Percentiles rank a stretch among this genome's conserved stretches.
Conservation (phyloP, 441 rosid genomes). For the Euphorbia corollata region DNA sequence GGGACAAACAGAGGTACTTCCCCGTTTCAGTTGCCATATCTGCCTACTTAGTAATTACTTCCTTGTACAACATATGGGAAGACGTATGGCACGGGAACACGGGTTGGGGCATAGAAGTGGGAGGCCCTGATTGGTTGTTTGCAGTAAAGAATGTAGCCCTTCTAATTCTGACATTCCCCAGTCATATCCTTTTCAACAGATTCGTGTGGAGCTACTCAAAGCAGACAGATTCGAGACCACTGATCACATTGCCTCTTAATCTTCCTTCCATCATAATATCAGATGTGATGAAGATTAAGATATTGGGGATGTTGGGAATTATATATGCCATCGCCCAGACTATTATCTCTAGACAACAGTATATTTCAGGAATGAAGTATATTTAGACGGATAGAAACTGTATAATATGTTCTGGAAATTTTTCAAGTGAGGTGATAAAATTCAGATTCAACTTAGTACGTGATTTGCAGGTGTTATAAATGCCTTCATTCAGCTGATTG, state of each 20-base stretch:
- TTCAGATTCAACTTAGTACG: conserved; percentile 17
- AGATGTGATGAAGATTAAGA: conserved; percentile 71
- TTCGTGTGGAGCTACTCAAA: conserved; percentile 82
- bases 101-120: conserved; percentile 87
- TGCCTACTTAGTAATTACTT: conserved; percentile 59
- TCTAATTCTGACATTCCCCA: conserved; percentile 78
- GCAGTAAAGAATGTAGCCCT: conserved; percentile 85
- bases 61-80: conserved; percentile 69
- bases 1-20: conserved; percentile 97
- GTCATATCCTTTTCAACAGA: conserved; percentile 85
- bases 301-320: conserved; percentile 75
- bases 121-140: conserved; percentile 92
- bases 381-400: conserved; percentile 56
- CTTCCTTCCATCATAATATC: conserved; percentile 78
- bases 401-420: conserved; percentile 36
- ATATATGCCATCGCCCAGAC: conserved; percentile 73
- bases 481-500: background rate
- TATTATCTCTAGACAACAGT: conserved; percentile 90
- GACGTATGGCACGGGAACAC: conserved; percentile 84
- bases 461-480: background rate
- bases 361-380: conserved; percentile 82
- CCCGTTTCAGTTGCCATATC: conserved; percentile 77
- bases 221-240: conserved; percentile 52
- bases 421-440: conserved; percentile 32
- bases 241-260: conserved; percentile 79